Percentiles rank a stretch among this genome's conserved stretches.
Evolutionary conservation across 2,329 filamentous ascomycete species (phyloP).

Genomic region (Aspergillus udagawae): DNA sequence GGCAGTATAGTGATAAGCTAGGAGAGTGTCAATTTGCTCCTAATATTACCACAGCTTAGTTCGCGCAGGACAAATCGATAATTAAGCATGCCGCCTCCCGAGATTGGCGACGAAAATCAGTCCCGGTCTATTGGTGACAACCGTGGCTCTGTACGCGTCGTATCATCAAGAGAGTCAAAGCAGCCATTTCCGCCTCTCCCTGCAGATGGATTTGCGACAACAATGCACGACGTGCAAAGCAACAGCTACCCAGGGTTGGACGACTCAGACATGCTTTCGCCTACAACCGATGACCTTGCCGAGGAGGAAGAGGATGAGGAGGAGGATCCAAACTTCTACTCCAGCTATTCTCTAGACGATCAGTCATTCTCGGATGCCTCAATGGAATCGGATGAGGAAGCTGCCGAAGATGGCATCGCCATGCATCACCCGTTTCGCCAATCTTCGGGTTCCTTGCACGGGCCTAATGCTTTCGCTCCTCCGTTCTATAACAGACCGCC

Average conservation of each 20-base stretch:
- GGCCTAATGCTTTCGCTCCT: constrained; percentile 58
- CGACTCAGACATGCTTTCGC: constrained; percentile 26
- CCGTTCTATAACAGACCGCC: constrained; percentile 98
- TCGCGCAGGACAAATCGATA: background rate
- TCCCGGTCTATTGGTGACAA: constrained; percentile 2
- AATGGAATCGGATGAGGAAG: constrained; percentile 30
- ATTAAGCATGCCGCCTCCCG: constrained; percentile 11
- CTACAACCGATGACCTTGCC: constrained; percentile 25
- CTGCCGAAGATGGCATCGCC: constrained; percentile 25
- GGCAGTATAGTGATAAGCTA: constrained; percentile 9
- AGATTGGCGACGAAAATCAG: constrained; percentile 2
- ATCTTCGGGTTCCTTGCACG: constrained; percentile 39
- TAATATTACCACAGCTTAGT: background rate
- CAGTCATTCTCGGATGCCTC: constrained; percentile 34
- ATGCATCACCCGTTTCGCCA: constrained; percentile 38
- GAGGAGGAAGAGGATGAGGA: constrained; percentile 39
- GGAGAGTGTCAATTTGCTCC: background rate
- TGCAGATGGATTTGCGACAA: constrained; percentile 20
- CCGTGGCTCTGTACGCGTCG: constrained; percentile 1
- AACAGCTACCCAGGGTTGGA: constrained; percentile 21
- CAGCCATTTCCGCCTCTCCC: constrained; percentile 32
- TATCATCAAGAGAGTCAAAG: constrained; percentile 24
- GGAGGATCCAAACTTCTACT: constrained; percentile 44
- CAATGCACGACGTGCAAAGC: constrained; percentile 8
- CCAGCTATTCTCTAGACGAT: constrained; percentile 42